These are phyloP conservation scores for Penicillium taxi DNA, from an alignment of 495 filamentous ascomycete genomes.

Conservation along the genomic window DNA sequence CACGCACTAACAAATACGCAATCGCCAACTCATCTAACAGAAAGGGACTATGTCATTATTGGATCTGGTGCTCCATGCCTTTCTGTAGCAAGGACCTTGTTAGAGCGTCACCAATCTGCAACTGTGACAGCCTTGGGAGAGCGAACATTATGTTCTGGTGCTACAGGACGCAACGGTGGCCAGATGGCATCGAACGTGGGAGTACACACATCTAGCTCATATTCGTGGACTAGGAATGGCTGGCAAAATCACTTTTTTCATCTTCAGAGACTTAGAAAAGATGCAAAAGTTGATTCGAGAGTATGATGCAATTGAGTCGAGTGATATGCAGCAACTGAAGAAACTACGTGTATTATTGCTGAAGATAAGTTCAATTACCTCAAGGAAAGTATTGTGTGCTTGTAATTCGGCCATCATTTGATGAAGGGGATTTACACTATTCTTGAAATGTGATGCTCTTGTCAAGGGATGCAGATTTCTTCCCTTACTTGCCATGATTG, in stretches of 20 bases:
- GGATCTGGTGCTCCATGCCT: conserved; percentile 66
- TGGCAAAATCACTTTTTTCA: conserved; percentile 24
- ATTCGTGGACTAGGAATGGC: conserved; percentile 19
- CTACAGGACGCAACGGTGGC: conserved; percentile 55
- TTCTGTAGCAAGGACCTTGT: conserved; percentile 49
- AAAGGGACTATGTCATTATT: conserved; percentile 54
- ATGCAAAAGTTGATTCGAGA: conserved; percentile 21
- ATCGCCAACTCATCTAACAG: conserved; percentile 35
- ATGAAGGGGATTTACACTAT: conserved; percentile 24
- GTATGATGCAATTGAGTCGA: conserved; percentile 19
- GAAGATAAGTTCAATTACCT: conserved; percentile 17
- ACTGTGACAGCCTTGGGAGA: conserved; percentile 52
- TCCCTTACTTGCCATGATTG: background rate
- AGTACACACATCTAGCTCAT: conserved; percentile 20
- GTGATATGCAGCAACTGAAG: conserved; percentile 19
- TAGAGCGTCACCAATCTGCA: conserved; percentile 24
- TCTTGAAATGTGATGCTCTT: conserved; percentile 13
- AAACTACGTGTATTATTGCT: conserved; percentile 27
- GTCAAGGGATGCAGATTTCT: conserved; percentile 14
- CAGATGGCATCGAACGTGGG: conserved; percentile 30
- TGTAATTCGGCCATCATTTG: conserved; percentile 22
- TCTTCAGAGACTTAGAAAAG: conserved; percentile 20
- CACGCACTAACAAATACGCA: conserved; percentile 47
- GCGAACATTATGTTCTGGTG: conserved; percentile 71
- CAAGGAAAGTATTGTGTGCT: conserved; percentile 13